Evolutionary conservation across 2,329 filamentous ascomycete species (phyloP).

Genomic region (Botrytis fragariae): DNA sequence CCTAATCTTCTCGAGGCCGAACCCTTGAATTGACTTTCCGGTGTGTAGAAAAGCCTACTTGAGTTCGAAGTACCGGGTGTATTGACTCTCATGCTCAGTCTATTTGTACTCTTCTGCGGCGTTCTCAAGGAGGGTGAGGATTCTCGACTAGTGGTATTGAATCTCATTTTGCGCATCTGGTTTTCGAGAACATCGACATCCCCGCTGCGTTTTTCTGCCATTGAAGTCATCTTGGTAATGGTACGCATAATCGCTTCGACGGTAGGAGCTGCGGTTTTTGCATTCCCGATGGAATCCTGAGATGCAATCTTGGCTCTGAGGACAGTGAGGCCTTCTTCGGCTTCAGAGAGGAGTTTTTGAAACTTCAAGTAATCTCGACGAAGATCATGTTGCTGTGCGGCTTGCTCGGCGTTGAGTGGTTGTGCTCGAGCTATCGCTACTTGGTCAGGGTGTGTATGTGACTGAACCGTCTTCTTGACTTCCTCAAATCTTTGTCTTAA

Average conservation of each 20-base stretch:
- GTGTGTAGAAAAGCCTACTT: conserved; percentile 34
- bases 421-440: conserved; percentile 63
- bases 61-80: conserved; percentile 32
- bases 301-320: conserved; percentile 75
- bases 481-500: conserved; percentile 76
- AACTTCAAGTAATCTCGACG: conserved; percentile 72
- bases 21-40: conserved; percentile 33
- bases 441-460: conserved; percentile 66
- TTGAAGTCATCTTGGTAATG: conserved; percentile 85
- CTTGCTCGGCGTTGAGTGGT: conserved; percentile 80
- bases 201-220: conserved; percentile 87
- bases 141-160: conserved; percentile 46
- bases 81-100: conserved; percentile 26
- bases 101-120: conserved; percentile 35
- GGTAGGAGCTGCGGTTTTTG: conserved; percentile 60
- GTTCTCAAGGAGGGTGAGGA: conserved; percentile 44
- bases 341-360: conserved; percentile 69
- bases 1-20: conserved; percentile 28
- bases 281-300: conserved; percentile 49
- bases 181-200: conserved; percentile 89
- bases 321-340: conserved; percentile 76
- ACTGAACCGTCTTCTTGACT: conserved; percentile 70
- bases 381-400: conserved; percentile 78
- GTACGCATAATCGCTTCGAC: conserved; percentile 91
- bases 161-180: conserved; percentile 72